Conservation (phyloP, 306 rosid species). For the Acacia acuminata region DNA sequence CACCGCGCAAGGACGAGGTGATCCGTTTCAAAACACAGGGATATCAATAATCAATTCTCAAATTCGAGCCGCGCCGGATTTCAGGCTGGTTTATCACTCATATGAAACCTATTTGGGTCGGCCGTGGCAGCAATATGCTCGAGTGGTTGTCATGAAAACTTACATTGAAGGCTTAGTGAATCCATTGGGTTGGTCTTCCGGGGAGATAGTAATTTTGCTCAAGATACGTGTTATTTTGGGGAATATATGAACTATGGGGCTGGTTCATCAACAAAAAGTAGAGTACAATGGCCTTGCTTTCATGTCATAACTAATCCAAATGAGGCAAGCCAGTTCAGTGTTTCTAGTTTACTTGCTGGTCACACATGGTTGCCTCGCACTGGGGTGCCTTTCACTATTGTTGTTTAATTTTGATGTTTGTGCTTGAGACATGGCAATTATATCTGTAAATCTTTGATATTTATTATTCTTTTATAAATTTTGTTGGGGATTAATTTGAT, state of each 20-base stretch:
- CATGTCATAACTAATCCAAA: constrained; percentile 50
- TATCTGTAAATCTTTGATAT: not conserved
- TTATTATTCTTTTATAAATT: not conserved
- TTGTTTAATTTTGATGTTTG: too few species aligned
- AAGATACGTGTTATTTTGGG: constrained; percentile 52
- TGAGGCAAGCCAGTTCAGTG: not conserved
- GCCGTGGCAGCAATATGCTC: constrained; percentile 76
- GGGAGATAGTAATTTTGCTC: constrained; percentile 47
- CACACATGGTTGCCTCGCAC: not conserved
- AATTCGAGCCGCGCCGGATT: constrained; percentile 47
- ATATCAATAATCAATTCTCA: constrained; percentile 69
- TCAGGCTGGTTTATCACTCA: constrained; percentile 37
- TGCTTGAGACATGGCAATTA: not conserved
- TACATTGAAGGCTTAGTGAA: constrained; percentile 55
- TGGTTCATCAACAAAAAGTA: constrained; percentile 47
- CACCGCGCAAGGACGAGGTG: constrained; percentile 49
- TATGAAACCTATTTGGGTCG: constrained; percentile 71
- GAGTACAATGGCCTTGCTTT: constrained; percentile 71
- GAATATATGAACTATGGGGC: constrained; percentile 72
- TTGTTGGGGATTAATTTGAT: not conserved
- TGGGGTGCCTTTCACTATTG: not conserved
- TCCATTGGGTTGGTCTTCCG: constrained; percentile 14
- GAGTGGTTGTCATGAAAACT: constrained; percentile 58
- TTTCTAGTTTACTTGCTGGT: not conserved
- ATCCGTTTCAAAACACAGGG: constrained; percentile 65